Percentiles rank a stretch among this genome's conserved stretches.
Evolutionary conservation across 306 rosid species (phyloP).

Genomic region (Medicago ruthenica): DNA sequence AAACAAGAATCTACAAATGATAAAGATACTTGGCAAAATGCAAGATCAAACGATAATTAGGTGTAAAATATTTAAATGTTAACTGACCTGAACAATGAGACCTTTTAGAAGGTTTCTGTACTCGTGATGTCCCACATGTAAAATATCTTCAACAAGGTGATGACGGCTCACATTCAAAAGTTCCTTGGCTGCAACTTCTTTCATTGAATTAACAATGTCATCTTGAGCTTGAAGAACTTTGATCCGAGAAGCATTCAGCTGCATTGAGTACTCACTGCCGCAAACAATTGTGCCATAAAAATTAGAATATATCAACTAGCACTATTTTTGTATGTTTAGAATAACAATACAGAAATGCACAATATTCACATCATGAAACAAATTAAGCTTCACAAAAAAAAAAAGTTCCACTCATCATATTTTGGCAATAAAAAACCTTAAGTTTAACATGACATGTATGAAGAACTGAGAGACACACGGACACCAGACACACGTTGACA

Average conservation of each 20-base stretch:
- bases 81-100: slow-evolving; percentile 86
- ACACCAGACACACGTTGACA: neutral
- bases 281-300: slow-evolving; percentile 34
- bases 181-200: slow-evolving; percentile 77
- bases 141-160: slow-evolving; percentile 59
- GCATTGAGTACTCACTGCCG: slow-evolving; percentile 97
- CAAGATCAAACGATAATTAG: slow-evolving; percentile 20
- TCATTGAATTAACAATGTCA: slow-evolving; percentile 82
- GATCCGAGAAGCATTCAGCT: slow-evolving; percentile 83
- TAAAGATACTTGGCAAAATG: neutral
- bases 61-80: slow-evolving; percentile 13
- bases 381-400: neutral
- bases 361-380: slow-evolving; percentile 10
- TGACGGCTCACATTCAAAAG: slow-evolving; percentile 71
- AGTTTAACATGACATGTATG: slow-evolving; percentile 20
- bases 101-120: slow-evolving; percentile 73
- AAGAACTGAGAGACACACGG: neutral
- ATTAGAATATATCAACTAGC: slow-evolving; percentile 23
- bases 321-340: neutral
- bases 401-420: slow-evolving; percentile 4
- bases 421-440: slow-evolving; percentile 1
- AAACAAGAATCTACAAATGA: neutral
- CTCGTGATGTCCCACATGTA: slow-evolving; percentile 67
- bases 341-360: slow-evolving; percentile 13
- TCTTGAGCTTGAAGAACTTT: slow-evolving; percentile 99